Evolutionary conservation across 2,329 filamentous ascomycete genomes (phyloP).

Genomic region (Ophiocordyceps sinensis): DNA sequence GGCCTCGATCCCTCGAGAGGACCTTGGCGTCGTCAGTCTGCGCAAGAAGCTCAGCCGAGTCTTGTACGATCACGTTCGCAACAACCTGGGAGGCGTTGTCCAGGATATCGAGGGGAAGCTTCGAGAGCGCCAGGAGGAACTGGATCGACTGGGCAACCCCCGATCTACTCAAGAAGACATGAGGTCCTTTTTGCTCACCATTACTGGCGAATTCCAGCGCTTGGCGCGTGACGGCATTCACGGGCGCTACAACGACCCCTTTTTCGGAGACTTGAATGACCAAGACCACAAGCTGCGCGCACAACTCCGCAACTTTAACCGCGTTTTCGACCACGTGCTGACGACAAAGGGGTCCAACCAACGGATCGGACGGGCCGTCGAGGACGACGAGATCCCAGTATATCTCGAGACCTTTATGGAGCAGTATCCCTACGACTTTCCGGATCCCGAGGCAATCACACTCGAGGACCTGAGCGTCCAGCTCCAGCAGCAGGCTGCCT

Average conservation of each 20-base stretch:
- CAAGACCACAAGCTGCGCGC: constrained; percentile 14
- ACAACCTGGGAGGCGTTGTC: constrained; percentile 12
- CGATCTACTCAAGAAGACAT: constrained; percentile 11
- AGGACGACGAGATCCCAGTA: constrained; percentile 5
- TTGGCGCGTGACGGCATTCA: constrained; percentile 14
- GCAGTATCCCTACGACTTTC: constrained; percentile 6
- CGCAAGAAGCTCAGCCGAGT: constrained; percentile 19
- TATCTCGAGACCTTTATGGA: constrained; percentile 15
- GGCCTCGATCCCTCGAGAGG: constrained; percentile 13
- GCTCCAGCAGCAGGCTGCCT: constrained; percentile 17
- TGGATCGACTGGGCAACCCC: constrained; percentile 8
- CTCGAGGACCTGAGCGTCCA: constrained; percentile 8
- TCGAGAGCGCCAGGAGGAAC: constrained; percentile 6
- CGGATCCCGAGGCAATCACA: constrained; percentile 10
- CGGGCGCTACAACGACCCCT: constrained; percentile 17
- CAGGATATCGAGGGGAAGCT: constrained; percentile 13
- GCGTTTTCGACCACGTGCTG: constrained; percentile 14
- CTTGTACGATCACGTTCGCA: constrained; percentile 13
- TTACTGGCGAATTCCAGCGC: constrained; percentile 20
- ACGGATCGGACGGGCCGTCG: constrained; percentile 4
- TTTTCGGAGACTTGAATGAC: constrained; percentile 17
- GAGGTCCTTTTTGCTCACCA: constrained; percentile 17
- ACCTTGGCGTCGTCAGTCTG: constrained; percentile 16
- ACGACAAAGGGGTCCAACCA: constrained; percentile 9
- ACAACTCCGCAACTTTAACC: constrained; percentile 14